Conservation (phyloP, 75 land plant species). For the Pinus taeda region DNA sequence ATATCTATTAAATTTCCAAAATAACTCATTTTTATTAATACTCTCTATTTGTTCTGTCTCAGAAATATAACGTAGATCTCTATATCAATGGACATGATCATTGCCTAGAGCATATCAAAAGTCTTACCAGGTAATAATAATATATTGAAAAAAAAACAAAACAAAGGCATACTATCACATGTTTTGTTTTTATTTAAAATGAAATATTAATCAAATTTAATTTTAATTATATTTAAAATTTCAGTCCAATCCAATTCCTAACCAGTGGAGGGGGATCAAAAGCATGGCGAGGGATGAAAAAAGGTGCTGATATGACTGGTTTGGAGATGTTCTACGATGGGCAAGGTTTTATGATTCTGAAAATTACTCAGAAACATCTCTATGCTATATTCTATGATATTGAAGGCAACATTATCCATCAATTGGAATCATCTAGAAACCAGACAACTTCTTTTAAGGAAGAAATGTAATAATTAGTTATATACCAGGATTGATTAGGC, state of each 20-base stretch:
- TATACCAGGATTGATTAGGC: too few relatives aligned
- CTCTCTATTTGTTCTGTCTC: too few relatives aligned
- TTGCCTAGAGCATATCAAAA: conserved; percentile 83
- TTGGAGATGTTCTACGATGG: conserved; percentile 27
- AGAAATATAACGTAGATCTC: conserved; percentile 38
- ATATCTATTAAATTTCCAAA: too few relatives aligned
- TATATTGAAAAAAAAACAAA: too few relatives aligned
- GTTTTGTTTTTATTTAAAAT: too few relatives aligned
- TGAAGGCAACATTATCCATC: neutral
- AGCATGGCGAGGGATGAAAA: conserved; percentile 18
- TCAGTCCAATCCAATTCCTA: conserved; percentile 18
- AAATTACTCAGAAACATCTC: neutral
- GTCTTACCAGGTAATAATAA: conserved; percentile 46
- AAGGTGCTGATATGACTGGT: conserved; percentile 8
- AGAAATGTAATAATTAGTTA: too few relatives aligned
- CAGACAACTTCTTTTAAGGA: too few relatives aligned
- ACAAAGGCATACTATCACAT: too few relatives aligned
- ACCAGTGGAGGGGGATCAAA: conserved; percentile 30
- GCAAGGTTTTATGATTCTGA: conserved; percentile 22
- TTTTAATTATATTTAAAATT: neutral
- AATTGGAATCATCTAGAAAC: too few relatives aligned
- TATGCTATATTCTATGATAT: conserved; percentile 13
- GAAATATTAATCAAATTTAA: too few relatives aligned
- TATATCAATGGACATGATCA: conserved; percentile 98
- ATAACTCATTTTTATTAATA: too few relatives aligned